Evolutionary conservation across 371 early-diverging fungal species (phyloP).

Genomic region (Mortierella sp.): DNA sequence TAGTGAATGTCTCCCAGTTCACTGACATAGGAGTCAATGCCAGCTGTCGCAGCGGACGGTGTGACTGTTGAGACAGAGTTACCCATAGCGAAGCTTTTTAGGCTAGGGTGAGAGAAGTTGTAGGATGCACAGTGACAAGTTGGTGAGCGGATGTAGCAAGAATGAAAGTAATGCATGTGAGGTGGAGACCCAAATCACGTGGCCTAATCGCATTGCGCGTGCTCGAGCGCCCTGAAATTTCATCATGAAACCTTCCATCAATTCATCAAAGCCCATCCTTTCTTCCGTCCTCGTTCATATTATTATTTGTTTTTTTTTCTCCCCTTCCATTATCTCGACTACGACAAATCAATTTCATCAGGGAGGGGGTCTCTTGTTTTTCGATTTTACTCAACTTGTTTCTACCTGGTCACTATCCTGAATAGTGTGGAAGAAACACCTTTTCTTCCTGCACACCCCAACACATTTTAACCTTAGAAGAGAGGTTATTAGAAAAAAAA

Average conservation of each 20-base stretch:
- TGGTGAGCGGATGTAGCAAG: not conserved
- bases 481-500: not conserved
- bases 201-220: not conserved
- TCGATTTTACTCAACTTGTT: not conserved
- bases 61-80: conserved; percentile 77
- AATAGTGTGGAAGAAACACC: not conserved
- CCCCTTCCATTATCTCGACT: conserved; percentile 1
- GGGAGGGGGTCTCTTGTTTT: not conserved
- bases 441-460: not conserved
- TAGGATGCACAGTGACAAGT: not conserved
- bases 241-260: conserved; percentile 2
- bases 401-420: not conserved
- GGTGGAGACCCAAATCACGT: not conserved
- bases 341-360: not conserved
- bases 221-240: conserved; percentile 8
- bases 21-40: conserved; percentile 77
- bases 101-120: not conserved
- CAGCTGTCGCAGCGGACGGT: conserved; percentile 69
- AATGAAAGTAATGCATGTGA: not conserved
- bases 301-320: conserved; percentile 2
- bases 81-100: conserved; percentile 62
- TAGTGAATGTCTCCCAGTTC: conserved; percentile 82
- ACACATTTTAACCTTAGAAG: not conserved
- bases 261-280: conserved; percentile 1
- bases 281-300: not conserved